Percentiles rank a stretch among this genome's conserved stretches.
These are phyloP conservation scores for Coleophoma crateriformis DNA, from an alignment of 2,329 filamentous ascomycete species.

Conservation along the genomic window DNA sequence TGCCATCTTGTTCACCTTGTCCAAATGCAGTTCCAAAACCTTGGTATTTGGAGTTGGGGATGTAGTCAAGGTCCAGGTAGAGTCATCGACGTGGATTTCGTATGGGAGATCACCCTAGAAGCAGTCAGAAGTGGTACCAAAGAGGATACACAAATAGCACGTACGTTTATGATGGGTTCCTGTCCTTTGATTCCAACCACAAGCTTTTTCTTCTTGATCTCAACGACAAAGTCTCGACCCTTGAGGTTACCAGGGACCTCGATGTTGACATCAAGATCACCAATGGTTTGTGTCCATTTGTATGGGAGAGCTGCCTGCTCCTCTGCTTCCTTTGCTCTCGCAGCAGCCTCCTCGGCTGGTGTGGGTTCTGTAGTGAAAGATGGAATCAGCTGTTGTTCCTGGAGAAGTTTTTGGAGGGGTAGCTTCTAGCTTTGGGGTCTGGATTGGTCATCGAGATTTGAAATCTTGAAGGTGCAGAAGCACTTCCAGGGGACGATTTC, in stretches of 20 bases:
- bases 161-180: conserved; percentile 74
- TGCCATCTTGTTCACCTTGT: conserved; percentile 95
- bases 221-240: conserved; percentile 75
- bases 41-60: conserved; percentile 51
- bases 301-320: conserved; percentile 92
- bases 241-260: conserved; percentile 78
- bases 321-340: conserved; percentile 66
- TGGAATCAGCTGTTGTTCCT: neutral
- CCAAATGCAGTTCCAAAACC: conserved; percentile 80
- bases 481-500: neutral
- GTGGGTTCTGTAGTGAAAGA: conserved; percentile 17
- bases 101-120: conserved; percentile 80
- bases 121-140: conserved; percentile 5
- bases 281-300: conserved; percentile 94
- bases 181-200: conserved; percentile 84
- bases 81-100: conserved; percentile 75
- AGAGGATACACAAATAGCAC: conserved; percentile 14
- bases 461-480: too few species aligned
- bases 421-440: neutral
- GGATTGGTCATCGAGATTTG: neutral
- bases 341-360: conserved; percentile 49
- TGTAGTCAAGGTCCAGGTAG: conserved; percentile 84
- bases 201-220: conserved; percentile 73
- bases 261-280: conserved; percentile 76
- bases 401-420: neutral